A percentile compares a stretch with the other conserved stretches of the same genome.
These are phyloP conservation scores for Hawksworthiomyces lignivorus DNA, from an alignment of 2,329 filamentous ascomycete genomes.

Conservation along the genomic window DNA sequence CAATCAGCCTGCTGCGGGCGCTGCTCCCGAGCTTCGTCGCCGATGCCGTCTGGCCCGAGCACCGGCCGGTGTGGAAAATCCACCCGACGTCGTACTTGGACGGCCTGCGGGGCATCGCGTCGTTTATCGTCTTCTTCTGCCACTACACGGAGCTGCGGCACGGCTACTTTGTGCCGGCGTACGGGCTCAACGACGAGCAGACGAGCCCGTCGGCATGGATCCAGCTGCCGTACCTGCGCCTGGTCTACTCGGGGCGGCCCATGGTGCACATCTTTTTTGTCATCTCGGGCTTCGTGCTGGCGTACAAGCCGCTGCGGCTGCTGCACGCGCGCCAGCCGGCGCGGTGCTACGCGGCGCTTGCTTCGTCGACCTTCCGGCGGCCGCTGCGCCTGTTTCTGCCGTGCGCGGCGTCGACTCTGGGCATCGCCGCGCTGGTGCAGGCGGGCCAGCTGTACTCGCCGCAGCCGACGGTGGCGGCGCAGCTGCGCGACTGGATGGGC, in stretches of 20 bases:
- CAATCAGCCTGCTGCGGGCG: not conserved
- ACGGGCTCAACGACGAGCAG: slow-evolving; percentile 27
- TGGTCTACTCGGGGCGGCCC: slow-evolving; percentile 36
- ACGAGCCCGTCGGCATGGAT: slow-evolving; percentile 24
- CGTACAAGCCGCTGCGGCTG: slow-evolving; percentile 34
- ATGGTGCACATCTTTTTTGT: slow-evolving; percentile 47
- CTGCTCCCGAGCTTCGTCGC: slow-evolving; percentile 28
- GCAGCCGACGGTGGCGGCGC: slow-evolving; percentile 18
- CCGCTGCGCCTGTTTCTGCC: slow-evolving; percentile 39
- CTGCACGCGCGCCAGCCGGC: slow-evolving; percentile 31
- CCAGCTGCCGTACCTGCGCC: slow-evolving; percentile 37
- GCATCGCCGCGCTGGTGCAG: slow-evolving; percentile 28
- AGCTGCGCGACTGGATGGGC: slow-evolving; percentile 24
- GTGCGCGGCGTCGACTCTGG: slow-evolving; percentile 33
- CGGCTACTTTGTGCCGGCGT: slow-evolving; percentile 25
- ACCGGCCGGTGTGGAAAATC: slow-evolving; percentile 15
- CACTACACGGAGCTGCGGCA: slow-evolving; percentile 38
- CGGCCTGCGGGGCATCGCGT: slow-evolving; percentile 41
- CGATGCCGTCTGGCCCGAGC: slow-evolving; percentile 23
- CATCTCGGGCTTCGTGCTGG: slow-evolving; percentile 41
- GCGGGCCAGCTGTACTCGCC: slow-evolving; percentile 20
- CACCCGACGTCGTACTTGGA: slow-evolving; percentile 41
- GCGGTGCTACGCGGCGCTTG: slow-evolving; percentile 30
- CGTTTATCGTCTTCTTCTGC: slow-evolving; percentile 39
- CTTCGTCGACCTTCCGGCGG: slow-evolving; percentile 39